Base-by-base conservation (phyloP, 2,329 filamentous ascomycete genomes). In the Lithohypha guttulata region DNA sequence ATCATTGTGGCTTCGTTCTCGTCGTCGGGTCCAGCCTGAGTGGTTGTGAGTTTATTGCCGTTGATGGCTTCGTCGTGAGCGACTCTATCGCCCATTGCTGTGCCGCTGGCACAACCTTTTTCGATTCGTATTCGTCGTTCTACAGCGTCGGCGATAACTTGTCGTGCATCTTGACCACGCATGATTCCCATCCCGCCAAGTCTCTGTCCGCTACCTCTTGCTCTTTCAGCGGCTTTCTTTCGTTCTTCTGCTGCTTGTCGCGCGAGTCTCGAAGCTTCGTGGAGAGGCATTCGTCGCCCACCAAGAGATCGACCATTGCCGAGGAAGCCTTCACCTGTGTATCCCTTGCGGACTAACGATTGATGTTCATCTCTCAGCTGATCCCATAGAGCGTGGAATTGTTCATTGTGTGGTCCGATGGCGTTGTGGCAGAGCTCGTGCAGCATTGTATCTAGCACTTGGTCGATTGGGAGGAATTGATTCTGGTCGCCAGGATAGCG, bases 401-500 rank as follows among this genome's bases (percentile, higher is more conserved):
- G 73, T 32, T 68, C 71, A 55, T 95, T 77, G 57, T 96, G 89
- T 2, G 84, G 83, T 0, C 84, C 85, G 58, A 81, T 77, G 8
- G 85, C 73, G 48, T 82, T 94, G 55, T 96, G 89, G n/a, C 77
- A 79, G 2, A 96, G 73, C 51, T 96, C 89, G 57, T 96, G 89
- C 14, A 96, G 75, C 77, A 96, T 82, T 0, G 89, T 96, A 59
- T 95, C 86, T 29, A 85, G 70, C 6, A 94, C 71, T 48, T 82
- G 68, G 54, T 95, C 85, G 42, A 87, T 63, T 1, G 82, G 79
- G 14, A 94, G 60, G 53, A 96, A 96, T 51, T 84, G 78, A 26
- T 67, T 75, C 7, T 73, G 70, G 56, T 93, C 84, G 51, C 73
- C 69, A 4, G 82, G 68, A 59, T 91, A 80, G 41, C 89, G 79